A percentile compares a stretch with the other conserved stretches of the same genome.
phyloP scores from a whole-genome alignment of 495 filamentous ascomycete species.

The Talaromyces borbonicus region DNA sequence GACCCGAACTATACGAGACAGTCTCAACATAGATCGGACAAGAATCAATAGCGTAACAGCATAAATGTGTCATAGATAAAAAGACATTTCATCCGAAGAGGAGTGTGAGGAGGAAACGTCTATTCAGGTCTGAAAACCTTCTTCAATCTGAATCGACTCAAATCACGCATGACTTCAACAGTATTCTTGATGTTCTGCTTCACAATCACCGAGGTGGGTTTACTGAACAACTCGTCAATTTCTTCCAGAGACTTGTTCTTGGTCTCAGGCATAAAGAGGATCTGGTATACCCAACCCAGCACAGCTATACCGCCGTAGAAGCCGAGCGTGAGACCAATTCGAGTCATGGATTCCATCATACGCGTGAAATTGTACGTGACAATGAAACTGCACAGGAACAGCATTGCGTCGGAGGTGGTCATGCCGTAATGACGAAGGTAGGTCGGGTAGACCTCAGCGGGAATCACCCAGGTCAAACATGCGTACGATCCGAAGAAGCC shows the following conservation, averaged over 20 bases:
- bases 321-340: conserved; percentile 45
- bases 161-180: conserved; percentile 21
- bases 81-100: too few relatives aligned
- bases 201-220: conserved; percentile 46
- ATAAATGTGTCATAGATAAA: too few relatives aligned
- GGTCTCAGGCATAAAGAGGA: conserved; percentile 54
- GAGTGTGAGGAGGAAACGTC: neutral
- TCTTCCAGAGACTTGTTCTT: conserved; percentile 55
- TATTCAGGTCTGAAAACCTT: conserved; percentile 21
- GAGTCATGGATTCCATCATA: conserved; percentile 48
- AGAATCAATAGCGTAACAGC: too few relatives aligned
- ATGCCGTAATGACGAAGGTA: conserved; percentile 53
- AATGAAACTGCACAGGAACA: conserved; percentile 52
- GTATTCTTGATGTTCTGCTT: conserved; percentile 36
- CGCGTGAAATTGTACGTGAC: conserved; percentile 54
- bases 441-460: conserved; percentile 50
- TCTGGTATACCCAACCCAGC: conserved; percentile 47
- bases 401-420: conserved; percentile 44
- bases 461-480: conserved; percentile 53
- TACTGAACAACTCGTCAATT: conserved; percentile 47
- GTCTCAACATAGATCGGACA: too few relatives aligned
- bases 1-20: too few relatives aligned
- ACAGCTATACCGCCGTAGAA: conserved; percentile 54
- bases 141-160: conserved; percentile 19
- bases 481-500: conserved; percentile 56